A percentile compares a stretch with the other conserved stretches of the same genome.
Conservation (phyloP, 75 land plant genomes). For the Pseudotsuga menziesii region DNA sequence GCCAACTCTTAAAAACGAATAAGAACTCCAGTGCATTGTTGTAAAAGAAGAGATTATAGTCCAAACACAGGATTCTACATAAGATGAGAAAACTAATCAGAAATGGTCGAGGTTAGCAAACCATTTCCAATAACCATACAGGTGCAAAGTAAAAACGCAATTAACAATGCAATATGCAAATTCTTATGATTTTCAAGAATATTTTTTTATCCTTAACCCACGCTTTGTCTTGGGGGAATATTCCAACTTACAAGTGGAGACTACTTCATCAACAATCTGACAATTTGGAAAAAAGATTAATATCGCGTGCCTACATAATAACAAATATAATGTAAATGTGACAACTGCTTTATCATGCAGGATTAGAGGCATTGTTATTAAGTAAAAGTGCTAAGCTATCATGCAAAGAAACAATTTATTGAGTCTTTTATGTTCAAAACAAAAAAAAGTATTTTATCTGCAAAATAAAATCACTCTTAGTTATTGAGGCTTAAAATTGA, state of each 20-base stretch:
- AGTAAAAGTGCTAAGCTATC: conserved; percentile 7
- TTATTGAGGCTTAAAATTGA: not conserved
- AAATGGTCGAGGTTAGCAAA: conserved; percentile 56
- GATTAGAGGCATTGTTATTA: not conserved
- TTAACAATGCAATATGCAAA: conserved; percentile 31
- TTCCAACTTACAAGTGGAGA: conserved; percentile 50
- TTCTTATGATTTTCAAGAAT: conserved; percentile 51
- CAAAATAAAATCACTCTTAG: not conserved
- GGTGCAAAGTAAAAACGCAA: conserved; percentile 57
- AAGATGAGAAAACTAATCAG: conserved; percentile 28
- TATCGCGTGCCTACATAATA: conserved; percentile 55
- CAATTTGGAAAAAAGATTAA: conserved; percentile 56
- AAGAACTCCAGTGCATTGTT: not conserved
- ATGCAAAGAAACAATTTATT: not conserved
- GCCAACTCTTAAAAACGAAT: not conserved
- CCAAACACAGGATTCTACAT: not conserved
- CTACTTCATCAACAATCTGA: conserved; percentile 54
- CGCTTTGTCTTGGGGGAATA: conserved; percentile 13
- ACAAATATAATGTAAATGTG: conserved; percentile 54
- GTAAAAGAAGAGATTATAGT: not conserved
- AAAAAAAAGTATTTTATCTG: not conserved
- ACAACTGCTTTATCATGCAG: conserved; percentile 37
- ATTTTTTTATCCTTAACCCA: conserved; percentile 16
- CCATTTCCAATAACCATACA: conserved; percentile 86
- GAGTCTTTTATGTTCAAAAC: not conserved